phyloP scores from a whole-genome alignment of 805 yeast species.

The Metschnikowia drakensbergensis region DNA sequence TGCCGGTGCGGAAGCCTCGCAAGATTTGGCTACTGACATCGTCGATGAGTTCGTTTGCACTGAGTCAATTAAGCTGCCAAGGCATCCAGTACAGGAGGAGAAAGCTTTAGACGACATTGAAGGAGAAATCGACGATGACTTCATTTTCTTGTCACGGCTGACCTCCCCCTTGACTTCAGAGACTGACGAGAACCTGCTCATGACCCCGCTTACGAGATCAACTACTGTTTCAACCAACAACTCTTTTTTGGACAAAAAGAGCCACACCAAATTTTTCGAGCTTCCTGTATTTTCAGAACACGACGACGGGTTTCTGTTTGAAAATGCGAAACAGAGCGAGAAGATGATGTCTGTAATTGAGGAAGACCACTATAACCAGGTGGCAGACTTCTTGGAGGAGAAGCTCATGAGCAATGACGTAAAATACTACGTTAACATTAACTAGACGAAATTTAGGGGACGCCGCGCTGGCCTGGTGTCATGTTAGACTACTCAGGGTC shows the following conservation, averaged over 20 bases:
- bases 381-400: constrained; percentile 40
- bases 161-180: constrained; percentile 36
- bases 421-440: constrained; percentile 28
- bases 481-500: background rate
- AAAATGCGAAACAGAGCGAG: constrained; percentile 16
- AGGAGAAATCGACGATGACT: constrained; percentile 20
- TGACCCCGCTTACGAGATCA: constrained; percentile 39
- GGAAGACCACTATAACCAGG: constrained; percentile 39
- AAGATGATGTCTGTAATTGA: constrained; percentile 22
- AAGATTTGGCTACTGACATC: background rate
- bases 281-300: constrained; percentile 30
- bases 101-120: constrained; percentile 15
- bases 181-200: constrained; percentile 32
- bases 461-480: constrained; percentile 6
- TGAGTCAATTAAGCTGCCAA: background rate
- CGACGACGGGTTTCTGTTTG: constrained; percentile 19
- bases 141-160: constrained; percentile 33
- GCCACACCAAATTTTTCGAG: constrained; percentile 24
- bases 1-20: background rate
- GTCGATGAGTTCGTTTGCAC: background rate
- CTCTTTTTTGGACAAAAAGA: constrained; percentile 18
- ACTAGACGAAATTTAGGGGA: background rate
- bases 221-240: constrained; percentile 39
- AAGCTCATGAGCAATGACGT: constrained; percentile 37
- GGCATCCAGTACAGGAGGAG: background rate